Evolutionary conservation across 1,284 basidiomycete species (phyloP), one percentile per base, ranked within the genome.

Genomic region (Ceraceosorus bombacis): DNA sequence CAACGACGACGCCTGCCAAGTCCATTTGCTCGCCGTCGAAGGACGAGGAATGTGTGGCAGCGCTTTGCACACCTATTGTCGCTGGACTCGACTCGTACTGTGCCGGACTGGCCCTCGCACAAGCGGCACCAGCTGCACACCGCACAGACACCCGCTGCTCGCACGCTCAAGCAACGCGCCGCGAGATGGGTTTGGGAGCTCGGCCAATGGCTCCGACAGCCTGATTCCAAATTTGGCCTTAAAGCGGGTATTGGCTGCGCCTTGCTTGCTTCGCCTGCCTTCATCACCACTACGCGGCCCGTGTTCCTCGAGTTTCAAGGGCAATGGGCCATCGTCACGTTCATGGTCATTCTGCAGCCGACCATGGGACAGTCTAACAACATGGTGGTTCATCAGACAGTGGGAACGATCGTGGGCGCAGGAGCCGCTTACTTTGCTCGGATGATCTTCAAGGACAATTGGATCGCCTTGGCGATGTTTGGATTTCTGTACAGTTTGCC

Each of bases 311-410:
- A 84, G 55, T 92, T 87, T 71, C 83, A 86, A 71, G 91, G 91
- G 48, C 90, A 96, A 78, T 97, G 93, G 93, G 91, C 91, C 1
- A 79, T 97, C 69, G 89, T 97, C 56, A 91, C 90, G 50, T 78
- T 73, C 65, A 66, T 79, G 88, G 88, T 68, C 64, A 84, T 81
- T 36, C 60, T 74, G 8, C 69, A 66, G 36, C 71, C 72, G 6
- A 74, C 72, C 9, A 69, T 74, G 36, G 72, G 72, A 7, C 72
- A 74, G 57, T 70, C 67, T 57, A 74, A 73, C 53, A 69, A 74
- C 58, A 73, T 74, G 71, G 71, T 68, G 61, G 41, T 73, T 15
- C 68, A 73, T 50, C 71, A 66, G 15, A 69, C 71, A 36, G 10
- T 69, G 7, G 72, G 72, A 0, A 74, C 72, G 1, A 54, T 72